Percentiles rank a stretch among this genome's conserved stretches.
Evolutionary conservation across 208 protist genomes (phyloP).

Genomic region (Tritrichomonas musculus): DNA sequence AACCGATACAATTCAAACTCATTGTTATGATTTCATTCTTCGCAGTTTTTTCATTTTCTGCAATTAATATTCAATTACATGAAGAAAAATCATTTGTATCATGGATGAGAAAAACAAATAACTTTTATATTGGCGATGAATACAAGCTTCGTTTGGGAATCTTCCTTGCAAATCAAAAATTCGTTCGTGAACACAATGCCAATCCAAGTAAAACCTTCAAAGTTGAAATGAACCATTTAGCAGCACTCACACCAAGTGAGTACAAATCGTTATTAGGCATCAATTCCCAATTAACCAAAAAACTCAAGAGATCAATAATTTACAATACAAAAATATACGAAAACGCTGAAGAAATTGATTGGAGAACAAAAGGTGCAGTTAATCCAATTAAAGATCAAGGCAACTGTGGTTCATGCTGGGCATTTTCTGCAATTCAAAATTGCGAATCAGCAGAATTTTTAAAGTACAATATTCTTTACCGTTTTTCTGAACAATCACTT

Average conservation of each 20-base stretch:
- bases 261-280: not conserved
- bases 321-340: not conserved
- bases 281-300: not conserved
- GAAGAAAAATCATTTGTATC: not conserved
- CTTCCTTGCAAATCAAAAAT: not conserved
- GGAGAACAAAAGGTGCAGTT: not conserved
- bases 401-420: conserved; percentile 23
- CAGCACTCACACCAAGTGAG: not conserved
- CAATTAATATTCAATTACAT: not conserved
- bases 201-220: not conserved
- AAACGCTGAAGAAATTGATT: not conserved
- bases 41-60: too few relatives aligned
- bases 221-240: not conserved
- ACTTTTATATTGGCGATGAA: not conserved
- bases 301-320: not conserved
- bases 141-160: not conserved
- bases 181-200: not conserved
- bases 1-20: too few relatives aligned
- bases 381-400: not conserved
- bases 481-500: not conserved
- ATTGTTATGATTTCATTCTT: too few relatives aligned
- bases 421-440: too few relatives aligned
- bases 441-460: too few relatives aligned
- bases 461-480: not conserved
- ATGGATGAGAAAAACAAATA: conserved; percentile 2